Percentiles rank a stretch among this genome's conserved stretches.
Conservation (phyloP, 805 yeast genomes). For the Yarrowia divulgata region DNA sequence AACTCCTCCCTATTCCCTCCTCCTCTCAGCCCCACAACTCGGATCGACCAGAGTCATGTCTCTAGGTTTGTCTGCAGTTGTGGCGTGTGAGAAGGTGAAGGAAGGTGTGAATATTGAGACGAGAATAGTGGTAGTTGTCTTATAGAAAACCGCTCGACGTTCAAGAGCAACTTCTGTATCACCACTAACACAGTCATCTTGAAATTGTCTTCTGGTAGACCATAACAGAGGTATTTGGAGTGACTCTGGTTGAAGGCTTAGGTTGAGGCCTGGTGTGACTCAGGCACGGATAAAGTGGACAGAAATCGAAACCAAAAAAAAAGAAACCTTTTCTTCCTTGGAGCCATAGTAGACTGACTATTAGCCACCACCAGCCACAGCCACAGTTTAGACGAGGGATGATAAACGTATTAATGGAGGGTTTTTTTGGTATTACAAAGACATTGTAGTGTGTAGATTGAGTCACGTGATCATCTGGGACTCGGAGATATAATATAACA, state of each 20-base stretch:
- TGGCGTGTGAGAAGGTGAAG: slow-evolving; percentile 5
- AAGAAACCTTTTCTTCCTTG: slow-evolving; percentile 23
- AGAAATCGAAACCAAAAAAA: no score
- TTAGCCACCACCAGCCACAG: slow-evolving; percentile 33
- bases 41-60: slow-evolving; percentile 34
- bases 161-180: no score
- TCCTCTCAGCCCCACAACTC: neutral
- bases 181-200: slow-evolving; percentile 10
- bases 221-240: neutral
- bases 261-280: neutral
- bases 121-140: no score
- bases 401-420: no score
- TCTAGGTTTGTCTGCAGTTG: slow-evolving; percentile 4
- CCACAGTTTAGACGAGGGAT: slow-evolving; percentile 4
- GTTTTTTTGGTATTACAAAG: no score
- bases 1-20: neutral
- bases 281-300: neutral
- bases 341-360: neutral
- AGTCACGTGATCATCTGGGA: no score
- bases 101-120: neutral
- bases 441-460: no score
- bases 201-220: neutral
- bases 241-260: no score
- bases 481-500: no score
- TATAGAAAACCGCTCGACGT: no score